phyloP scores from a whole-genome alignment of 495 filamentous ascomycete genomes.

The Halenospora varia region DNA sequence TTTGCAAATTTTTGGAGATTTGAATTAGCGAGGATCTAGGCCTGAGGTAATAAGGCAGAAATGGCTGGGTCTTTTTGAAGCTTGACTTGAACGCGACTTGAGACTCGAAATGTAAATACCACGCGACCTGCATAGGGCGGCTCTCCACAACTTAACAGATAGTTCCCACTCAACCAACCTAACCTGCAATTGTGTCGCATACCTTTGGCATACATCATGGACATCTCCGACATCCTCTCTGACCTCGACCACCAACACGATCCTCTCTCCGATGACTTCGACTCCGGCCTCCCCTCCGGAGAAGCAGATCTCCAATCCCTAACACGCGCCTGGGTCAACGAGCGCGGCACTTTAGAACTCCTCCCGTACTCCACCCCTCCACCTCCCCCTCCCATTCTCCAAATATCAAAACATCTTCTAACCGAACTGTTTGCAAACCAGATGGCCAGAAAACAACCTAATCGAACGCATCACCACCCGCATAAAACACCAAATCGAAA shows the following conservation, averaged over 20 bases:
- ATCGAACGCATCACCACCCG: slow-evolving; percentile 73
- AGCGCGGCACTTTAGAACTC: slow-evolving; percentile 83
- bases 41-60: too few relatives aligned
- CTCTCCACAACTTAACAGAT: too few relatives aligned
- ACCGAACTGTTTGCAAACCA: slow-evolving; percentile 16
- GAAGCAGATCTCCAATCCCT: slow-evolving; percentile 73
- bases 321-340: slow-evolving; percentile 88
- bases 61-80: too few relatives aligned
- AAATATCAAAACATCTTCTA: not conserved
- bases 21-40: too few relatives aligned
- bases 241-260: slow-evolving; percentile 23
- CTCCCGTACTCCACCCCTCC: slow-evolving; percentile 36
- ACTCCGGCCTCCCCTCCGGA: slow-evolving; percentile 5
- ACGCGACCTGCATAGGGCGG: too few relatives aligned
- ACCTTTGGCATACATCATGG: too few relatives aligned
- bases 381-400: not conserved
- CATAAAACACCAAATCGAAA: slow-evolving; percentile 64
- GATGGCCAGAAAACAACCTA: slow-evolving; percentile 45
- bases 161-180: too few relatives aligned
- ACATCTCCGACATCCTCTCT: slow-evolving; percentile 86
- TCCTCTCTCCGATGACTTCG: slow-evolving; percentile 2
- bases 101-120: too few relatives aligned
- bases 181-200: too few relatives aligned
- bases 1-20: too few relatives aligned
- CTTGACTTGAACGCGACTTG: too few relatives aligned